Percentiles rank a stretch among this genome's conserved stretches.
phyloP scores from a whole-genome alignment of 257 asterid species.

The Ehretia macrophylla region DNA sequence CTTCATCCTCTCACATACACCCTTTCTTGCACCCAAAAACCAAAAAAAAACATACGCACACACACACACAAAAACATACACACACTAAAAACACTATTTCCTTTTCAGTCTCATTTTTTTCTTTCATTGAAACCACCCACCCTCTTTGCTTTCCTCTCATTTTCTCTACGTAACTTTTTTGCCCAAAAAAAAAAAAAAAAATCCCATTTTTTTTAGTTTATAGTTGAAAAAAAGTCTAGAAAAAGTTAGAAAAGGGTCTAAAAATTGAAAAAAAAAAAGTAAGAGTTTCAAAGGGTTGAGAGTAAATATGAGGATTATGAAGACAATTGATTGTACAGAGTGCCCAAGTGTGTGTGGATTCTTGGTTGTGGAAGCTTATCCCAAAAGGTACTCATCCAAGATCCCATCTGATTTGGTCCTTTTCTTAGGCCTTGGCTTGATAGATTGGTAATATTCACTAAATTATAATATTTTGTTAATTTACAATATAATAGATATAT shows the following conservation, averaged over 20 bases:
- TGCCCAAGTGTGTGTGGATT: constrained; percentile 58
- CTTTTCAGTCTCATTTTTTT: not conserved
- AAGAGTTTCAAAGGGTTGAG: not conserved
- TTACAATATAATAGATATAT: not conserved
- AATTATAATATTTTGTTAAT: not conserved
- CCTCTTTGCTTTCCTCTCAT: not conserved
- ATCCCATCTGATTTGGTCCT: constrained; percentile 94
- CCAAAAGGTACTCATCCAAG: constrained; percentile 95
- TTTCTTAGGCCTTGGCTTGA: constrained; percentile 94
- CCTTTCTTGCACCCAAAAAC: not conserved
- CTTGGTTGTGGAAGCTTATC: constrained; percentile 86
- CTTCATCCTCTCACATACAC: constrained; percentile 4
- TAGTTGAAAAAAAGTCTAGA: too few species aligned
- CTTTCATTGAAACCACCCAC: not conserved
- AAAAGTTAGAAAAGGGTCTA: not conserved
- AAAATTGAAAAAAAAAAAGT: not conserved
- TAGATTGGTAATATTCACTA: constrained; percentile 70
- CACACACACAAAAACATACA: not conserved
- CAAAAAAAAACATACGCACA: not conserved
- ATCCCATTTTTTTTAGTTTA: not conserved
- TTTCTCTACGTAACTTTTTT: not conserved
- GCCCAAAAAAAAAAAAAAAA: not conserved
- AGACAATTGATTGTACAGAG: constrained; percentile 49
- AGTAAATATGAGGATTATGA: constrained; percentile 41
- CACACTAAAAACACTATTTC: not conserved